Base-by-base conservation (phyloP, 371 early-diverging fungal species). In the Smittium mucronatum region DNA sequence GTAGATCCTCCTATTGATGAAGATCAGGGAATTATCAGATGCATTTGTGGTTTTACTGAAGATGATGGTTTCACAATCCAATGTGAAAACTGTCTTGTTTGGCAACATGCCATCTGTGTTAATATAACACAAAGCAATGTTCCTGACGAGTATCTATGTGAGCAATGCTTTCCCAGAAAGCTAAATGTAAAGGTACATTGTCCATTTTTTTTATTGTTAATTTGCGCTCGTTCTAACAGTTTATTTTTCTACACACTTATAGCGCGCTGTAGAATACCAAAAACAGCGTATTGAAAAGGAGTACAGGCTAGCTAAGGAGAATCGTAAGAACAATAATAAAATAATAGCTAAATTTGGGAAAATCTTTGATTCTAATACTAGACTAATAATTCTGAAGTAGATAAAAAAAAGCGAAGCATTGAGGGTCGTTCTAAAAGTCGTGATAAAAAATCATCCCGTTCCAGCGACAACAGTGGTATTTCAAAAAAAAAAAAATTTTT, bases 11-110 rank as follows among this genome's bases (percentile, higher is more conserved):
- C 67, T 74, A 75, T 57, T 32, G 71, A 36, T 74, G 89, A 85
- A 35, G 90, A 93, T 76, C 89, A 91, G 30, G 93, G 90, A 2
- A 82, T 89, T 26, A 93, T 99, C 75, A 90, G 95, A 34, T 97
- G 99, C 79, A 91, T 99, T 64, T 98, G 99, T 81, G 87, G 86
- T 33, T 87, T 84, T 65, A 84, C 85, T 35, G 93, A 95, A 68
- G 99, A 99, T 80, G 99, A 99, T 82, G 98, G 98, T 36, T 97
- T 90, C 67, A 98, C 98, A 1, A 93, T 99, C 58, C 94, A 95
- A 72, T 97, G 98, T 78, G 98, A 97, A 64, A 79, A 83, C 58
- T 97, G 98, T 79, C 74, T 85, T 1, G 93, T 92, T 0, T 97
- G 98, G 98, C 97, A 97, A 75, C 97, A 97, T 76, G 88, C 87